Evolutionary conservation across 371 early-diverging fungal genomes (phyloP).

Genomic region (Dichotomocladium elegans): DNA sequence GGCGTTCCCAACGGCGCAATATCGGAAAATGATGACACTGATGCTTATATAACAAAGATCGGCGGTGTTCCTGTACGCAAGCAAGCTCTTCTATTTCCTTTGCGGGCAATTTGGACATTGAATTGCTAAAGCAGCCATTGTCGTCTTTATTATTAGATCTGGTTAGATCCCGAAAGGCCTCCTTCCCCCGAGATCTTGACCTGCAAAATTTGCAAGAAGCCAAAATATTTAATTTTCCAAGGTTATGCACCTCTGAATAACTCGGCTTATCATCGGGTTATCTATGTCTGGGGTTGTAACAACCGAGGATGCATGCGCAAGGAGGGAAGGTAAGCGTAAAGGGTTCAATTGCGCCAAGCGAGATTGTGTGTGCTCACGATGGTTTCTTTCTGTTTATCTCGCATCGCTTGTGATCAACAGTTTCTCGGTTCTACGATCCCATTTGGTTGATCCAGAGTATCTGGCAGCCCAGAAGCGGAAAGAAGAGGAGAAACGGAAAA

Average conservation of each 20-base stretch:
- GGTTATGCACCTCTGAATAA: constrained; percentile 70
- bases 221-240: constrained; percentile 68
- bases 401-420: constrained; percentile 34
- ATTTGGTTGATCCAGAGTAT: constrained; percentile 64
- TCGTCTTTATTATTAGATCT: constrained; percentile 21
- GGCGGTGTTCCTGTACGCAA: constrained; percentile 66
- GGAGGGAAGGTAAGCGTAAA: constrained; percentile 52
- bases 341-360: no score
- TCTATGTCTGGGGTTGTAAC: constrained; percentile 82
- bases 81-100: no score
- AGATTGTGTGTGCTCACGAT: neutral
- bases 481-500: constrained; percentile 33
- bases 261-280: constrained; percentile 70
- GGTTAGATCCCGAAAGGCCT: constrained; percentile 26
- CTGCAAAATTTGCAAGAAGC: constrained; percentile 42
- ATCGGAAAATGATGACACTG: constrained; percentile 38
- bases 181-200: constrained; percentile 18
- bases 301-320: constrained; percentile 65
- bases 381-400: neutral
- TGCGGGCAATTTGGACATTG: neutral
- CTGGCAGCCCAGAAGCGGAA: constrained; percentile 49
- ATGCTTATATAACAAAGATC: constrained; percentile 66
- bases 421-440: constrained; percentile 62
- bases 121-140: neutral
- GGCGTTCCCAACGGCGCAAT: constrained; percentile 67